A percentile compares a stretch with the other conserved stretches of the same genome.
Evolutionary conservation across 129 eudicot species (phyloP).

Genomic region (Scalesia atractyloides): DNA sequence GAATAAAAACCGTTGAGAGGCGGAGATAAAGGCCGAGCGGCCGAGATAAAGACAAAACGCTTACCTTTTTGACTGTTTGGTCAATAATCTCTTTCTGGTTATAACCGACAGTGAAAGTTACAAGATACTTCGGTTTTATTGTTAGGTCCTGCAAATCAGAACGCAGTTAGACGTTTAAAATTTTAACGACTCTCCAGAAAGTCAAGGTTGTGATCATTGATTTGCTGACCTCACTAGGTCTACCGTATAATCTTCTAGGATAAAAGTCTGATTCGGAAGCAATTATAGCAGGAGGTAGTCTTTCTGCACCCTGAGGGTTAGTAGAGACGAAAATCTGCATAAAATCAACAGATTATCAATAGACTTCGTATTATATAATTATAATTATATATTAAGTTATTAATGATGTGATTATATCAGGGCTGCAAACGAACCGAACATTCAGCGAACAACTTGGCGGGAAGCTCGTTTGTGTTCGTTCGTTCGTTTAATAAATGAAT

Average conservation of each 20-base stretch:
- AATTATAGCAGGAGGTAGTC: conserved; percentile 81
- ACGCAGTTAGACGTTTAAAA: conserved; percentile 3
- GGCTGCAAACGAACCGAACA: too few relatives aligned
- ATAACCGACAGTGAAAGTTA: conserved; percentile 88
- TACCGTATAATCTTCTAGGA: conserved; percentile 66
- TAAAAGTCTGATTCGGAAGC: conserved; percentile 73
- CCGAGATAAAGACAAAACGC: not conserved
- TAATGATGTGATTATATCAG: not conserved
- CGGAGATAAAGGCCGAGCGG: not conserved
- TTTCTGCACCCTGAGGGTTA: conserved; percentile 89
- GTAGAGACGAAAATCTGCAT: conserved; percentile 75
- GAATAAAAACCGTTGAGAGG: conserved; percentile 16
- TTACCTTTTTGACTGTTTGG: conserved; percentile 81
- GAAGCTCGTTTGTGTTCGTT: too few relatives aligned
- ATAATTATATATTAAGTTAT: not conserved
- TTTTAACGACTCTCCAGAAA: conserved; percentile 15
- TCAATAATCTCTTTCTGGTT: conserved; percentile 72
- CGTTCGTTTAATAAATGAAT: too few relatives aligned
- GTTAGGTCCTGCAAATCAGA: conserved; percentile 66
- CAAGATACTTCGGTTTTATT: conserved; percentile 70
- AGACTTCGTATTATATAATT: not conserved
- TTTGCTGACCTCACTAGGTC: conserved; percentile 67
- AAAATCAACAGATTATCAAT: not conserved
- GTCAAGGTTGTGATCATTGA: not conserved
- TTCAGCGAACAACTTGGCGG: too few relatives aligned